Conservation (phyloP, 2,329 filamentous ascomycete genomes). For the Sporothrix inflata region DNA sequence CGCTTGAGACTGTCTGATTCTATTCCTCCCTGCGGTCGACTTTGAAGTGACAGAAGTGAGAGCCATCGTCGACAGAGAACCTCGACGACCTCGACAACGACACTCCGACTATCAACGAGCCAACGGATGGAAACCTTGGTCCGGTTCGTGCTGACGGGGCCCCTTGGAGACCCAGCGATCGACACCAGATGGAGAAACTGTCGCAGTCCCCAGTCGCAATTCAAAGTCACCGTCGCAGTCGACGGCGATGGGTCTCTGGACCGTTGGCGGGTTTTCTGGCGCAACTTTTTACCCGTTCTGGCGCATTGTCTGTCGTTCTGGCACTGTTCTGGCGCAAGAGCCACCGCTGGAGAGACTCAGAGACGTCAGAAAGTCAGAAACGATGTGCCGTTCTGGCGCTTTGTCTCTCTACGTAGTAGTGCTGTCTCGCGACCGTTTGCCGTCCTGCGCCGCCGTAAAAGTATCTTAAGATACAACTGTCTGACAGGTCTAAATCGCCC, state of each 20-base stretch:
- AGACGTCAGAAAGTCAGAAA: no score
- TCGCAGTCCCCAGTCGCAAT: neutral
- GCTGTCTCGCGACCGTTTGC: no score
- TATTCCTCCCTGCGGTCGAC: neutral
- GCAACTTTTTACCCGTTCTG: slow-evolving; percentile 16
- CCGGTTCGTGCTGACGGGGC: neutral
- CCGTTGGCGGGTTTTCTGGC: slow-evolving; percentile 10
- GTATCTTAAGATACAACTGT: no score
- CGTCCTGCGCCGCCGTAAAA: no score
- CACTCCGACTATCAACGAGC: neutral
- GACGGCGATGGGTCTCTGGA: neutral
- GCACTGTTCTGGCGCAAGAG: neutral
- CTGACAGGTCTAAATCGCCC: no score
- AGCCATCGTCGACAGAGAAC: neutral
- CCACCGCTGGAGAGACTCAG: neutral
- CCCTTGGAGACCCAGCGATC: slow-evolving; percentile 12
- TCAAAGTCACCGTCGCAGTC: neutral
- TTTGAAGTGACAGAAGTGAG: neutral
- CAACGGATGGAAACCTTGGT: neutral
- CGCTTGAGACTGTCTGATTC: neutral
- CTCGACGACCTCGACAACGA: neutral
- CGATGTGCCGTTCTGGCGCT: neutral
- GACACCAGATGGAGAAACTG: slow-evolving; percentile 5
- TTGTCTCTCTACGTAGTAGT: no score
- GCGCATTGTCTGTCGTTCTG: slow-evolving; percentile 3